Conservation (phyloP, 208 protist species). For the Zelonia costaricensis region DNA sequence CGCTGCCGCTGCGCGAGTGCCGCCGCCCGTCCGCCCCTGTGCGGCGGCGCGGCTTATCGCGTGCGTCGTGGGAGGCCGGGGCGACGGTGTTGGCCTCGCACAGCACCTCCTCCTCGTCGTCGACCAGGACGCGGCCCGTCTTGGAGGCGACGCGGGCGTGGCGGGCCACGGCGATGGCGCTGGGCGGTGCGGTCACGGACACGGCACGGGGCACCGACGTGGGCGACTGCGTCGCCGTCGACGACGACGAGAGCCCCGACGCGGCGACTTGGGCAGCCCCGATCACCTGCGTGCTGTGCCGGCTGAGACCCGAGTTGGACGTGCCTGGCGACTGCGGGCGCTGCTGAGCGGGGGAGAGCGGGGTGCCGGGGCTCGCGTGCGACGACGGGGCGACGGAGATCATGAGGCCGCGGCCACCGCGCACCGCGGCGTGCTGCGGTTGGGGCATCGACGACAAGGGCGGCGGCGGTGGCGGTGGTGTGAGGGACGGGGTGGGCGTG, state of each 20-base stretch:
- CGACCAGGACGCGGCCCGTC: slow-evolving; percentile 33
- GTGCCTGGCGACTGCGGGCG: no score
- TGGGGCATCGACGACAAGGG: background rate
- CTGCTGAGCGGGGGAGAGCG: no score
- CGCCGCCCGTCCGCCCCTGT: no score
- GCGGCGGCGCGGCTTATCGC: background rate
- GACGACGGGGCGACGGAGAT: no score
- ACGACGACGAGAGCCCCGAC: no score
- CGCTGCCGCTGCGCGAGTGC: background rate
- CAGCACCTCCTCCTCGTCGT: slow-evolving; percentile 33
- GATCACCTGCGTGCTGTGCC: background rate
- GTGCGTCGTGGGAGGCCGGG: background rate
- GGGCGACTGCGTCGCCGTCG: background rate
- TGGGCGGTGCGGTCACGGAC: background rate
- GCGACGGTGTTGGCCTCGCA: slow-evolving; percentile 25
- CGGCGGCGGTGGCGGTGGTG: no score
- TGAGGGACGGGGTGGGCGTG: no score
- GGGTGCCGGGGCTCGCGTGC: no score
- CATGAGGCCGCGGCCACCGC: background rate
- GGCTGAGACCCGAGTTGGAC: background rate
- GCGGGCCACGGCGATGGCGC: background rate
- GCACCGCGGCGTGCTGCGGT: background rate
- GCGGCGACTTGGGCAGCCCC: no score
- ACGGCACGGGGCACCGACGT: background rate
- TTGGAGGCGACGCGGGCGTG: slow-evolving; percentile 25